Percentiles rank a stretch among this genome's conserved stretches.
These are phyloP conservation scores for Podaxis carcinomalis DNA, from an alignment of 768 basidiomycete species.

Conservation along the genomic window DNA sequence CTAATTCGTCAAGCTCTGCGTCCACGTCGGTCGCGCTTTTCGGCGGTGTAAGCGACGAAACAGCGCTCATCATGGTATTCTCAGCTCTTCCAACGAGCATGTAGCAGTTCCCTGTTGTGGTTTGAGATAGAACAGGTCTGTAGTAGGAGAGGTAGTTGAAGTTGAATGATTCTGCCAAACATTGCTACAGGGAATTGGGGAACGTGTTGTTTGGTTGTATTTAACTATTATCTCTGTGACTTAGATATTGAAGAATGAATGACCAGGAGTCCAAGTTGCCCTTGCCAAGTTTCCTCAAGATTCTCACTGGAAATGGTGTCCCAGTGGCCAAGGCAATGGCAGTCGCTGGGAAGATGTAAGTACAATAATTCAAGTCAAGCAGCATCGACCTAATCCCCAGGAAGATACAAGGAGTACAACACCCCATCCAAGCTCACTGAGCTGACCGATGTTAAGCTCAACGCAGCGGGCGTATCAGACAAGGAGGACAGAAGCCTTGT, in stretches of 20 bases:
- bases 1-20: constrained; percentile 43
- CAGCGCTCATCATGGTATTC: background rate
- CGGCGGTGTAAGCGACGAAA: background rate
- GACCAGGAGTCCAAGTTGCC: constrained; percentile 43
- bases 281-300: constrained; percentile 62
- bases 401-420: constrained; percentile 68
- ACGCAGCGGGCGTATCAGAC: constrained; percentile 51
- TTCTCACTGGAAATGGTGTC: constrained; percentile 54
- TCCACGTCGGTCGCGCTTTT: constrained; percentile 6
- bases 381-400: constrained; percentile 2
- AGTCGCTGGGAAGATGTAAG: constrained; percentile 66
- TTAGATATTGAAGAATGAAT: constrained; percentile 13
- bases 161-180: background rate
- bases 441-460: constrained; percentile 58
- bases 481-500: constrained; percentile 63
- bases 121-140: background rate
- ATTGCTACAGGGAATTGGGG: background rate
- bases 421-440: constrained; percentile 52
- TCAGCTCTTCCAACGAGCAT: background rate
- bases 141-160: background rate
- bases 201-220: constrained; percentile 2
- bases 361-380: background rate
- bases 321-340: constrained; percentile 65
- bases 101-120: background rate
- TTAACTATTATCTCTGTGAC: constrained; percentile 2